phyloP scores from a whole-genome alignment of 2,329 filamentous ascomycete species.

The Aspergillus piperis region DNA sequence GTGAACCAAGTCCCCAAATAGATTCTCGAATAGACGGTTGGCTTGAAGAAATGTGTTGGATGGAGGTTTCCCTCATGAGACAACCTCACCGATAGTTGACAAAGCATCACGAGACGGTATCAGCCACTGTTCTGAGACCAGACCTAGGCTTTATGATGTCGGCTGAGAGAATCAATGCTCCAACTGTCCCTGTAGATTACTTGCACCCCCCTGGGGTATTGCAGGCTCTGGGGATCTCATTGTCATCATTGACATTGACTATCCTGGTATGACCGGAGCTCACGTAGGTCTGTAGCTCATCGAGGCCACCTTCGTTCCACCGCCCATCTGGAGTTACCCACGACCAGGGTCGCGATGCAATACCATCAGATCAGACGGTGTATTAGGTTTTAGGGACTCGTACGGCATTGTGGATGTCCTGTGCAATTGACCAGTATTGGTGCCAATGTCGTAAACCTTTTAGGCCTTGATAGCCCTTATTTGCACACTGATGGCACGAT shows the following conservation, averaged over 20 bases:
- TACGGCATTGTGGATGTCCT: slow-evolving; percentile 35
- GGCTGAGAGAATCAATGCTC: slow-evolving; percentile 8
- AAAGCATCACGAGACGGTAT: slow-evolving; percentile 23
- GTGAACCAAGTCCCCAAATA: slow-evolving; percentile 22
- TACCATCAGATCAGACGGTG: slow-evolving; percentile 22
- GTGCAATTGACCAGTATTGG: slow-evolving; percentile 19
- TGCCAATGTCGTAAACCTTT: slow-evolving; percentile 13
- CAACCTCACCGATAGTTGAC: slow-evolving; percentile 22
- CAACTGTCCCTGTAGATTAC: not conserved
- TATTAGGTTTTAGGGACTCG: slow-evolving; percentile 28
- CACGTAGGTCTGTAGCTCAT: slow-evolving; percentile 18
- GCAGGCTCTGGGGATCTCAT: not conserved
- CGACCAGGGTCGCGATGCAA: slow-evolving; percentile 22
- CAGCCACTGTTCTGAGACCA: slow-evolving; percentile 17
- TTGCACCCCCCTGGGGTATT: not conserved
- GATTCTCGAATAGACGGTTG: slow-evolving; percentile 19
- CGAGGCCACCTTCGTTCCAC: slow-evolving; percentile 38
- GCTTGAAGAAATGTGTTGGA: slow-evolving; percentile 27
- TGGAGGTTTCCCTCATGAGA: slow-evolving; percentile 18
- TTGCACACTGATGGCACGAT: slow-evolving; percentile 34
- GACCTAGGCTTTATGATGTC: slow-evolving; percentile 11
- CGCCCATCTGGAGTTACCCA: slow-evolving; percentile 33
- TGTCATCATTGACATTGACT: slow-evolving; percentile 11
- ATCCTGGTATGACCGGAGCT: slow-evolving; percentile 15
- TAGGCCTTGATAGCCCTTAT: slow-evolving; percentile 18